Base-by-base conservation (phyloP, 352 stramenopile species). In the Globisporangium spinosum region DNA sequence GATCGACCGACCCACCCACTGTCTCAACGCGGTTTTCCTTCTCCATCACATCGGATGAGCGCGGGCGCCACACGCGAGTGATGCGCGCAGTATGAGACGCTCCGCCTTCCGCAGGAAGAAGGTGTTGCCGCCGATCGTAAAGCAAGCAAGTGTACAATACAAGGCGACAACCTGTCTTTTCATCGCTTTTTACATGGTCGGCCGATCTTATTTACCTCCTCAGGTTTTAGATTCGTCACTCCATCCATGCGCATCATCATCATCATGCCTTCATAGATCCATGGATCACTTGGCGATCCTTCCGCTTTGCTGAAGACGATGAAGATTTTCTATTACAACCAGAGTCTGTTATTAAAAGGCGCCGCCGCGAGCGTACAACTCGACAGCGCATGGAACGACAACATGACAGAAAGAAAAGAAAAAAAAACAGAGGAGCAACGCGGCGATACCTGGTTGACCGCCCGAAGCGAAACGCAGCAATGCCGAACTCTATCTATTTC, bases 31-130 rank as follows among this genome's bases (percentile, higher is more conserved):
- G 43, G 0, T 23, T 22, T 34, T 25, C 49, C 23, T 56, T 56
- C 23, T 29, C 53, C 53, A n/a, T 6, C 53, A 9, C 53, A 35
- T 29, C 53, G 7, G 5, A n/a, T n/a, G 54, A 60, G 9, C 29
- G 29, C 43, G 27, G 22, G 20, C 29, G 20, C 2, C 23, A 7
- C 27, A n/a, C 53, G 25, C 29, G 27, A 38, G 51, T 40, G 63
- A 35, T 64, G 58, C 65, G 34, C 43, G 1, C 51, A 49, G 20
- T 58, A 45, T 65, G 49, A 67, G 27, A 43, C 43, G 47, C 61
- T 68, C 63, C 67, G 23, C 69, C 73, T 74, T 83, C 70, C 77
- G 57, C 55, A 64, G 77, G 77, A 78, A 83, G 77, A 83, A 68
- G 77, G 77, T 75, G 72, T 63, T 53, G 57, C 27, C 40, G 45